Evolutionary conservation across 208 protist genomes (phyloP), one percentile per base, ranked within the genome.

Genomic region (Acanthamoeba lenticulata): DNA sequence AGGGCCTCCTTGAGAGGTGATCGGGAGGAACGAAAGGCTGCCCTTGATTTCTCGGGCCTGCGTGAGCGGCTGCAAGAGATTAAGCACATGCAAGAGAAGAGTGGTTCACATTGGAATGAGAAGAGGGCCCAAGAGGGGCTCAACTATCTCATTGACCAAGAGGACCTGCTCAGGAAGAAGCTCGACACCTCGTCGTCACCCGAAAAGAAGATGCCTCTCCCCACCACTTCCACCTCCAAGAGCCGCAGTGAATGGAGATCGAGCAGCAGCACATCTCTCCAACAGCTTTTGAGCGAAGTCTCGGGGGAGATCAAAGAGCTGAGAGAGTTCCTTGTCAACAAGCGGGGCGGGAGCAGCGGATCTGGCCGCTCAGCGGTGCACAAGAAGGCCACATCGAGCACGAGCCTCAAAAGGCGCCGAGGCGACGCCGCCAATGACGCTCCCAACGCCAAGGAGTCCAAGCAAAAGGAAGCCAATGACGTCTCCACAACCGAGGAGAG

Each of bases 401-500:
- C 85, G 19, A 91, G 60, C 42, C 85, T 91, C 49, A 91, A 91
- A 32, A 34, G 79, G 47, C 2, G 85, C 5, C 6, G 85, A 15
- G 52, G 38, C 38, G 85, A 91, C 4, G 55, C 19, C 77, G 24
- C 24, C 27, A 72, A 38, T 36, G 85, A 74, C 34, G 40, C 52
- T 19, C 60, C 85, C 36, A 91, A 49, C 36, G 36, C 55, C 52
- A 91, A 91, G 60, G 85, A 91, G 17, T 72, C 85, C 0, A 91
- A 91, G 55, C 85, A 65, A 24, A 91, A 91, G 85, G 90, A 93
- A 2, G 60, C 49, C 57, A 81, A 77, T 38, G 65, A 93, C 38
- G 90, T 83, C 49, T 93, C 67, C 34, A 93, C 90, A 5, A 93
- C 90, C 29, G 90, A 93, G 47, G 90, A 93, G 90, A 93, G 90